phyloP scores from a whole-genome alignment of 495 filamentous ascomycete species.

The Jackrogersella minutella region DNA sequence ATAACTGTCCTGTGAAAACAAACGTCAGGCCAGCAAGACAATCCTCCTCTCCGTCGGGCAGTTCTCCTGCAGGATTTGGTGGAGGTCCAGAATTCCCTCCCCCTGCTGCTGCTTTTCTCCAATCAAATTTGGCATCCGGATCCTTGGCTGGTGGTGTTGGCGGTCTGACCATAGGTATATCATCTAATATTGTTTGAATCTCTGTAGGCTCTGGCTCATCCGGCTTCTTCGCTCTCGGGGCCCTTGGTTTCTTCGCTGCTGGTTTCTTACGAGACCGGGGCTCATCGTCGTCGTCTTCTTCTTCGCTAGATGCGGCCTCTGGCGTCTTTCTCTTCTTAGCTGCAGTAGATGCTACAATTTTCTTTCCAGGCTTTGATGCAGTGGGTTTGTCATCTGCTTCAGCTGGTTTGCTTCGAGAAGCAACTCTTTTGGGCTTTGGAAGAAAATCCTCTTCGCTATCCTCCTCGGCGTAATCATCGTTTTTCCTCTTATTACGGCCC shows the following conservation, averaged over 20 bases:
- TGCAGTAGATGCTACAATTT: slow-evolving; percentile 48
- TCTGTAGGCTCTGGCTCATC: slow-evolving; percentile 65
- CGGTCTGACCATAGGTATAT: slow-evolving; percentile 79
- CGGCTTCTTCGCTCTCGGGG: slow-evolving; percentile 66
- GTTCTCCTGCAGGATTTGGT: slow-evolving; percentile 65
- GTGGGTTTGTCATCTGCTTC: slow-evolving; percentile 50
- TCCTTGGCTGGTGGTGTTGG: slow-evolving; percentile 79
- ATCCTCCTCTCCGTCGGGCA: slow-evolving; percentile 85
- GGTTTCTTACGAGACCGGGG: slow-evolving; percentile 62
- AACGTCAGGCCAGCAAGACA: slow-evolving; percentile 93
- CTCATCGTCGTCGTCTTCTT: slow-evolving; percentile 56
- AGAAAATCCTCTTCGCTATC: slow-evolving; percentile 65
- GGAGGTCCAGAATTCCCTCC: slow-evolving; percentile 66
- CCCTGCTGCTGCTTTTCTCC: slow-evolving; percentile 58
- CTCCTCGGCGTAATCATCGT: slow-evolving; percentile 72
- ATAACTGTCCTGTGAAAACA: slow-evolving; percentile 93
- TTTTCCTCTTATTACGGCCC: slow-evolving; percentile 64
- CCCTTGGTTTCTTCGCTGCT: slow-evolving; percentile 66
- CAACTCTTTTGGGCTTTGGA: slow-evolving; percentile 58
- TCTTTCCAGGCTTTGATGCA: slow-evolving; percentile 49
- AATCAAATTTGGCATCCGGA: slow-evolving; percentile 76
- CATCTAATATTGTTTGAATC: slow-evolving; percentile 85
- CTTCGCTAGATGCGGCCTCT: slow-evolving; percentile 52
- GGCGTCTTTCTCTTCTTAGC: slow-evolving; percentile 58
- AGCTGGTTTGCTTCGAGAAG: slow-evolving; percentile 50